Evolutionary conservation across 1,284 basidiomycete species (phyloP).

Genomic region (Cryptococcus floricola): DNA sequence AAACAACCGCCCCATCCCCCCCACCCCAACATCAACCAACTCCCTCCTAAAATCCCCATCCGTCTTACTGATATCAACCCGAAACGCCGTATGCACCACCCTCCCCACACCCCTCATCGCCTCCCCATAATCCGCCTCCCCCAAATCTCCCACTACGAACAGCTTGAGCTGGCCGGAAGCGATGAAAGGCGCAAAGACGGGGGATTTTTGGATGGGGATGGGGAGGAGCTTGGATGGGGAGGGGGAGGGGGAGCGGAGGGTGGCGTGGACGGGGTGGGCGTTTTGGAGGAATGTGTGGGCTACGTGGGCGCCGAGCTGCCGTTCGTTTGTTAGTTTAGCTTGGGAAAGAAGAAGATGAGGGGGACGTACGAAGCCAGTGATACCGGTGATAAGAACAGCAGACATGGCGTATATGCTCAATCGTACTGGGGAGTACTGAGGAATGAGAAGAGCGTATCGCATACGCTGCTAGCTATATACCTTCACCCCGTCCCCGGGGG

Average conservation of each 20-base stretch:
- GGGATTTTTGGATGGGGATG: too few species aligned
- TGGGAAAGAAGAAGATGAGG: too few species aligned
- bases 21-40: background rate
- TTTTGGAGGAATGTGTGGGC: constrained; percentile 23
- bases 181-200: constrained; percentile 28
- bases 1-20: background rate
- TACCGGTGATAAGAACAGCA: background rate
- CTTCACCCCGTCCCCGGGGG: too few species aligned
- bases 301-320: constrained; percentile 24
- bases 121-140: constrained; percentile 37
- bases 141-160: constrained; percentile 20
- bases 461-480: too few species aligned
- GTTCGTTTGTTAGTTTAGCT: background rate
- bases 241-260: constrained; percentile 43
- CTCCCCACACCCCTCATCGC: constrained; percentile 26
- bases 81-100: constrained; percentile 14
- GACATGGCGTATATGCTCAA: too few species aligned
- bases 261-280: constrained; percentile 35
- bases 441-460: too few species aligned
- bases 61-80: too few species aligned
- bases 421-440: too few species aligned
- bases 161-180: constrained; percentile 14
- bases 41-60: background rate
- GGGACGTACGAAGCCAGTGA: background rate
- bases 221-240: too few species aligned